These are phyloP conservation scores for Mycosarcoma mackinlayi DNA, from an alignment of 1,284 basidiomycete genomes.

Conservation along the genomic window DNA sequence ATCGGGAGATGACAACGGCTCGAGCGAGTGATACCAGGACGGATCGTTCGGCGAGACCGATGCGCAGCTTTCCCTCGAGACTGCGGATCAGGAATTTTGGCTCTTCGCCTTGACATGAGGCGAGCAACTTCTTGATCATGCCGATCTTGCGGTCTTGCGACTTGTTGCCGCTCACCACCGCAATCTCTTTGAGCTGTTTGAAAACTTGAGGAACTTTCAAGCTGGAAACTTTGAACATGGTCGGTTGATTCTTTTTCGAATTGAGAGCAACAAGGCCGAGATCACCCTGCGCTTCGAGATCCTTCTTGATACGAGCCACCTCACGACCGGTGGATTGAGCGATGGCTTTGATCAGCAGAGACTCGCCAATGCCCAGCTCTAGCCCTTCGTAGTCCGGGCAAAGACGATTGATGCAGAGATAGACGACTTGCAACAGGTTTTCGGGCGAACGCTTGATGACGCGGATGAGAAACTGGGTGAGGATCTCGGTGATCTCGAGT, in stretches of 20 bases:
- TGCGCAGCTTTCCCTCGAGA: slow-evolving; percentile 95
- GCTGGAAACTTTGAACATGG: slow-evolving; percentile 91
- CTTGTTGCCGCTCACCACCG: slow-evolving; percentile 80
- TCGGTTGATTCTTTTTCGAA: slow-evolving; percentile 92
- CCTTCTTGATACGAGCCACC: slow-evolving; percentile 83
- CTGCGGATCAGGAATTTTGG: slow-evolving; percentile 97
- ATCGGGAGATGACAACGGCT: slow-evolving; percentile 53
- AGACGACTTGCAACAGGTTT: slow-evolving; percentile 86
- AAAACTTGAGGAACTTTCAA: slow-evolving; percentile 84
- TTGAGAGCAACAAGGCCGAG: slow-evolving; percentile 93
- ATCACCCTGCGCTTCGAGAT: slow-evolving; percentile 93
- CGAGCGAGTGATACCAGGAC: slow-evolving; percentile 69
- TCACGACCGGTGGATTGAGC: slow-evolving; percentile 92
- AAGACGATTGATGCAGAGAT: slow-evolving; percentile 96
- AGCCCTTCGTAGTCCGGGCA: slow-evolving; percentile 96
- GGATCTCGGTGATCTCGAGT: slow-evolving; percentile 87
- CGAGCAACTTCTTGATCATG: slow-evolving; percentile 92
- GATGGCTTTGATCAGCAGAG: slow-evolving; percentile 92
- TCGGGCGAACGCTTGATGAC: slow-evolving; percentile 84
- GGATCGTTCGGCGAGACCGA: slow-evolving; percentile 94
- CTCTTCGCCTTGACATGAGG: slow-evolving; percentile 85
- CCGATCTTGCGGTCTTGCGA: slow-evolving; percentile 80
- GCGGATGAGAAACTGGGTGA: slow-evolving; percentile 87
- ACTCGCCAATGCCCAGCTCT: slow-evolving; percentile 96
- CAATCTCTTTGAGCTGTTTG: slow-evolving; percentile 54